These are phyloP conservation scores for Podospora sp. DNA, from an alignment of 495 filamentous ascomycete genomes.

Conservation along the genomic window DNA sequence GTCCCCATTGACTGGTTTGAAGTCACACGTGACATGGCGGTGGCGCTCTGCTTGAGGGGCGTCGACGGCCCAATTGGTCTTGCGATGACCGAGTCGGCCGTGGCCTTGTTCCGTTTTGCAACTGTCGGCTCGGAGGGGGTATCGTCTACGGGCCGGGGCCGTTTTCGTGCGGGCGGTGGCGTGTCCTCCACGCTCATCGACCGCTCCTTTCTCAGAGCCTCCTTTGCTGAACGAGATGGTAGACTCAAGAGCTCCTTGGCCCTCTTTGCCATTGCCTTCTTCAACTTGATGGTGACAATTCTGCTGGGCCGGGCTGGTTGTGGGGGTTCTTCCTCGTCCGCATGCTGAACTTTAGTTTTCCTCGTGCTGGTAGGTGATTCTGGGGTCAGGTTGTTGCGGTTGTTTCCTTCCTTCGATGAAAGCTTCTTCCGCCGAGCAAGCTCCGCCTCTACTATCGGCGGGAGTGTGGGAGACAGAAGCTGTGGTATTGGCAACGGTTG, in stretches of 20 bases:
- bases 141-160: constrained; percentile 43
- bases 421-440: constrained; percentile 37
- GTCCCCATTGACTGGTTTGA: constrained; percentile 51
- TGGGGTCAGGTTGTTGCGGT: constrained; percentile 32
- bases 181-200: constrained; percentile 43
- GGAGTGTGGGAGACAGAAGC: constrained; percentile 53
- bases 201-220: constrained; percentile 44
- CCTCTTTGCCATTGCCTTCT: constrained; percentile 44
- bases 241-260: constrained; percentile 47
- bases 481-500: constrained; percentile 36
- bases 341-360: constrained; percentile 39
- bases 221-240: constrained; percentile 45
- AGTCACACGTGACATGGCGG: constrained; percentile 50
- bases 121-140: constrained; percentile 27
- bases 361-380: constrained; percentile 44
- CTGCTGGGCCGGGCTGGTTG: constrained; percentile 26
- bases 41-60: constrained; percentile 46
- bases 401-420: constrained; percentile 38
- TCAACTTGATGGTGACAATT: constrained; percentile 45
- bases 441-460: constrained; percentile 47
- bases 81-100: constrained; percentile 29
- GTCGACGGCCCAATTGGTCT: constrained; percentile 40
- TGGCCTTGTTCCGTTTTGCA: constrained; percentile 38
- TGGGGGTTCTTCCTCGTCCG: constrained; percentile 35
- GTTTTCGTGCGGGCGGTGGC: constrained; percentile 45